These are phyloP conservation scores for Astragalus membranaceus DNA, from an alignment of 306 rosid genomes.

Conservation along the genomic window DNA sequence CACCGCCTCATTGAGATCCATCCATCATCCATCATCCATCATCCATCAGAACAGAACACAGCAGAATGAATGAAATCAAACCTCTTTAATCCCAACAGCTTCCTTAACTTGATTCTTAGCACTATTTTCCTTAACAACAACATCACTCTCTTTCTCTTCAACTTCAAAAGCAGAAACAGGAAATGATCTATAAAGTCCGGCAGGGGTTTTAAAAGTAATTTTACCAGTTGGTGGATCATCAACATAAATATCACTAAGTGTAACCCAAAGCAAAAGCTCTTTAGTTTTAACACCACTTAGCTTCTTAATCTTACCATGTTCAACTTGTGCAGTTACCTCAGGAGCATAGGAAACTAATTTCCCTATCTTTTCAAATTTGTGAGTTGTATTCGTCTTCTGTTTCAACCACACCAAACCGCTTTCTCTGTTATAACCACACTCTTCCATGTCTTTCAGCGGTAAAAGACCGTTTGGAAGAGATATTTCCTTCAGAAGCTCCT, in stretches of 20 bases:
- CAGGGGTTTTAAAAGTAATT: conserved; percentile 57
- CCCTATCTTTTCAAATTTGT: conserved; percentile 77
- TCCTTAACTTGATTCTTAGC: conserved; percentile 8
- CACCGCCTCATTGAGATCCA: too few species aligned
- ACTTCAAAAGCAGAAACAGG: conserved; percentile 56
- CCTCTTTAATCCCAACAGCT: conserved; percentile 30
- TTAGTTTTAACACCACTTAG: conserved; percentile 77
- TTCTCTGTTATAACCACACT: conserved; percentile 62
- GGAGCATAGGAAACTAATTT: conserved; percentile 52
- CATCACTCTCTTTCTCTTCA: conserved; percentile 26
- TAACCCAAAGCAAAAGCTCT: conserved; percentile 80
- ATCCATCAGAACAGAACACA: background rate
- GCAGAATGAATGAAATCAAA: conserved; percentile 24
- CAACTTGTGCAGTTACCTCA: conserved; percentile 64
- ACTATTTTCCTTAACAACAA: background rate
- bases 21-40: too few species aligned
- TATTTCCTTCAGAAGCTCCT: conserved; percentile 47
- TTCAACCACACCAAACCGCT: conserved; percentile 85
- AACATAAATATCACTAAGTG: conserved; percentile 52
- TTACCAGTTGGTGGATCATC: conserved; percentile 72
- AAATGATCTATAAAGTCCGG: conserved; percentile 56
- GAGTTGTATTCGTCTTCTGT: conserved; percentile 55
- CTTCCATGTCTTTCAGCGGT: conserved; percentile 67
- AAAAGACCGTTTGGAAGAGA: conserved; percentile 65
- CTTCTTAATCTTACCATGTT: conserved; percentile 57